Conservation (phyloP, 140 eudicot genomes). For the Oenanthe javanica region DNA sequence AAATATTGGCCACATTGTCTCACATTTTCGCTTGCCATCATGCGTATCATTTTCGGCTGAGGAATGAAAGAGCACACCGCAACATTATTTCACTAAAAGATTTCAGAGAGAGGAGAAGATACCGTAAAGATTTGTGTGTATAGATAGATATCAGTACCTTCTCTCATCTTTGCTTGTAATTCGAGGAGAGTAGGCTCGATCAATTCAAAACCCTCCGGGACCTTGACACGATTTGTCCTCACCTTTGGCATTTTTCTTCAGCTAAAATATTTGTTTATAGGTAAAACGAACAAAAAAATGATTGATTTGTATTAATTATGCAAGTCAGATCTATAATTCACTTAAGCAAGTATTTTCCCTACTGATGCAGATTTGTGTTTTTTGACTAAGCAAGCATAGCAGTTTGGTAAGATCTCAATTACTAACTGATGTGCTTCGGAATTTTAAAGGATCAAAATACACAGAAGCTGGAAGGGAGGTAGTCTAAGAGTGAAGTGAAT, state of each 20-base stretch:
- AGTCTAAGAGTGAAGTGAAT: not conserved
- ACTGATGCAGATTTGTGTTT: not conserved
- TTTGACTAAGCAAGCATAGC: not conserved
- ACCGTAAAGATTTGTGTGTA: not conserved
- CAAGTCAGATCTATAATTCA: not conserved
- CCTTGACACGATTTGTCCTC: slow-evolving; percentile 75
- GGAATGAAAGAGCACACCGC: not conserved
- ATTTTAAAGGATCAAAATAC: not conserved
- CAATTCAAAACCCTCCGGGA: slow-evolving; percentile 93
- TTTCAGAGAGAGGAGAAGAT: not conserved
- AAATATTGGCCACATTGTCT: slow-evolving; percentile 77
- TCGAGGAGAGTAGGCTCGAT: slow-evolving; percentile 86
- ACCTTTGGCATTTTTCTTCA: slow-evolving; percentile 70
- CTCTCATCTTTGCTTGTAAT: slow-evolving; percentile 88
- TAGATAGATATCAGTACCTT: slow-evolving; percentile 36
- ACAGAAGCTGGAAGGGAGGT: not conserved
- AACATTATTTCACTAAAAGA: not conserved
- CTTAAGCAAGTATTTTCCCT: not conserved
- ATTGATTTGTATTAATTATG: not conserved
- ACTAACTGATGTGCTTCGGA: not conserved
- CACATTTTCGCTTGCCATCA: slow-evolving; percentile 57
- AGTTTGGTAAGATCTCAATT: not conserved
- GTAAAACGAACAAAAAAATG: not conserved
- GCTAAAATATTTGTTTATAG: slow-evolving; percentile 5
- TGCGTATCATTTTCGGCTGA: slow-evolving; percentile 48